A percentile compares a stretch with the other conserved stretches of the same genome.
Evolutionary conservation across 2,329 filamentous ascomycete species (phyloP).

Genomic region (Coleophoma eucalyptorum): DNA sequence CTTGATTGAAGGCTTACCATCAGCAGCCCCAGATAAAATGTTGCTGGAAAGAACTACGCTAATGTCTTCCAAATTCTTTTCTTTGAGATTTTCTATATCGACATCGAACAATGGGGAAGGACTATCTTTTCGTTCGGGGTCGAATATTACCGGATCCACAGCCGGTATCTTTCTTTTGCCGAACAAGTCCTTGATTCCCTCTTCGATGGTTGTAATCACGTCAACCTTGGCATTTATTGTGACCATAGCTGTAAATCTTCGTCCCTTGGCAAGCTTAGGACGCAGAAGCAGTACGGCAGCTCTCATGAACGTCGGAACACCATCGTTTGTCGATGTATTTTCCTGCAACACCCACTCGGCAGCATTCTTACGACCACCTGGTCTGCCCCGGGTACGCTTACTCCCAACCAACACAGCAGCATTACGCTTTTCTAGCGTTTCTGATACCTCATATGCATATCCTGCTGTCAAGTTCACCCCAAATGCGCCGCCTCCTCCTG

Average conservation of each 20-base stretch:
- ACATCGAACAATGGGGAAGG: neutral
- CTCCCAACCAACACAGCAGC: neutral
- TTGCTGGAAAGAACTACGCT: neutral
- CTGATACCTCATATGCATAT: neutral
- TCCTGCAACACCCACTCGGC: neutral
- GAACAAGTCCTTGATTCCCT: neutral
- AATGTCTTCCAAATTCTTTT: neutral
- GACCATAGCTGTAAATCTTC: neutral
- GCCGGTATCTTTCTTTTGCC: neutral
- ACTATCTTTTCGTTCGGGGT: neutral
- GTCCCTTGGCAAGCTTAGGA: neutral
- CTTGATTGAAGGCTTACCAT: neutral
- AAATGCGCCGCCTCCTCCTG: neutral
- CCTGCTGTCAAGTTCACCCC: neutral
- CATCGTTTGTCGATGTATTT: neutral
- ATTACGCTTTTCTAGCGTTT: neutral
- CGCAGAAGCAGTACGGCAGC: neutral
- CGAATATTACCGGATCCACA: neutral
- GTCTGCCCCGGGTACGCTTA: neutral
- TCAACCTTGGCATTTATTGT: neutral
- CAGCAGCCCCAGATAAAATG: neutral
- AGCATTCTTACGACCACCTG: neutral
- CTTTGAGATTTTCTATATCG: neutral
- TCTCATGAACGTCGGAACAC: neutral
- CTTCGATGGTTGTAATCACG: neutral